Evolutionary conservation across 1,284 basidiomycete species (phyloP).

Genomic region (Omphalotus olearius): DNA sequence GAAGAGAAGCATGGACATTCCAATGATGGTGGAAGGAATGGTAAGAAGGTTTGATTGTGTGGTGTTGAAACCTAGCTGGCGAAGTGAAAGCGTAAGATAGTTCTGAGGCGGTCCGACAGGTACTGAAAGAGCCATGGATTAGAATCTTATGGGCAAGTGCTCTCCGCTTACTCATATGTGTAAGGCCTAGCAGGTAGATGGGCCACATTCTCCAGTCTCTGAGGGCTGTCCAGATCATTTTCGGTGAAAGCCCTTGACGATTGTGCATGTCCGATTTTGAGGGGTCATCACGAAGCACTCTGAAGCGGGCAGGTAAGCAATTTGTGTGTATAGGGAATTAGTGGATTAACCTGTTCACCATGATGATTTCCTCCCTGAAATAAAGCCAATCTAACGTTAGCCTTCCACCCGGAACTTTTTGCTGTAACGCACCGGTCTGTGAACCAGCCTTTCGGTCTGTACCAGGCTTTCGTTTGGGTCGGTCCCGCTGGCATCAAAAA

Average conservation of each 20-base stretch:
- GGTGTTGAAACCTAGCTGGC: slow-evolving; percentile 49
- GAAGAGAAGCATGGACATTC: slow-evolving; percentile 37
- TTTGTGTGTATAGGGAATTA: neutral
- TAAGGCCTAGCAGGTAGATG: slow-evolving; percentile 42
- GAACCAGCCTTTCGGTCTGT: slow-evolving; percentile 54
- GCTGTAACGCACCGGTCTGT: slow-evolving; percentile 30
- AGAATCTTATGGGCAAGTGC: neutral
- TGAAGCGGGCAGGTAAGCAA: slow-evolving; percentile 10
- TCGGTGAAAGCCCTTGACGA: slow-evolving; percentile 45
- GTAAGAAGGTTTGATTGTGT: slow-evolving; percentile 47
- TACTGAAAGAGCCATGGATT: slow-evolving; percentile 25
- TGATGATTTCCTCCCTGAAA: slow-evolving; percentile 47
- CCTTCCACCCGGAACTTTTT: neutral
- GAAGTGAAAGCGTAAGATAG: slow-evolving; percentile 51
- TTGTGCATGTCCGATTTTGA: slow-evolving; percentile 64
- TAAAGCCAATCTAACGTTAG: neutral
- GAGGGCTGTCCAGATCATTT: slow-evolving; percentile 42
- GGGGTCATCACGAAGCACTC: slow-evolving; percentile 55
- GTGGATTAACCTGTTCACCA: slow-evolving; percentile 44
- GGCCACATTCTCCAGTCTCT: slow-evolving; percentile 56
- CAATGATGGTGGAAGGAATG: slow-evolving; percentile 44
- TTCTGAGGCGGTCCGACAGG: slow-evolving; percentile 42
- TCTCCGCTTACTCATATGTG: slow-evolving; percentile 36
- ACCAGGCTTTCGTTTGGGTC: slow-evolving; percentile 64
- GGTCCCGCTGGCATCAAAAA: slow-evolving; percentile 67